Percentiles rank a stretch among this genome's conserved stretches.
phyloP scores from a whole-genome alignment of 2,329 filamentous ascomycete genomes.

The Helicocarpus griseus region DNA sequence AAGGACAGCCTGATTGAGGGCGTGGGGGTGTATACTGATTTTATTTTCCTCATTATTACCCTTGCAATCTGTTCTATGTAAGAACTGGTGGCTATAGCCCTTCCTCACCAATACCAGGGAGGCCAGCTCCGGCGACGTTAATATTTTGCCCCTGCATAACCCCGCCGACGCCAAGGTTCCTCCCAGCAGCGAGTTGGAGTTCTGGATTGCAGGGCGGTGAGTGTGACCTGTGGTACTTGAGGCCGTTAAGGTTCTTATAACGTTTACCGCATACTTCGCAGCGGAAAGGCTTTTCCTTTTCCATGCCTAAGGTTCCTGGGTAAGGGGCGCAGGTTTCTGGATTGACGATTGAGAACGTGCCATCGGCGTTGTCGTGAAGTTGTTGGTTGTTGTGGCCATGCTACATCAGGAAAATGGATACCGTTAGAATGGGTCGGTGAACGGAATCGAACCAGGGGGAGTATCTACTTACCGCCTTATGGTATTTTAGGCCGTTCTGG shows the following conservation, averaged over 20 bases:
- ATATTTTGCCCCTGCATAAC: constrained; percentile 39
- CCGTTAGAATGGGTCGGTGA: constrained; percentile 5
- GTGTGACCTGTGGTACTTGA: constrained; percentile 88
- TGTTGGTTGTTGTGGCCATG: constrained; percentile 97
- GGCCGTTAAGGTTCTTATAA: constrained; percentile 96
- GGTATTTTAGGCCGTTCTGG: constrained; percentile 94
- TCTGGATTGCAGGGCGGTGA: constrained; percentile 87
- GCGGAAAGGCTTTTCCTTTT: constrained; percentile 98
- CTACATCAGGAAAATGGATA: constrained; percentile 20
- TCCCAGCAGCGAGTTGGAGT: constrained; percentile 46
- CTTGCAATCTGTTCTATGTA: too few species aligned
- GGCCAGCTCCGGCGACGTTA: constrained; percentile 39
- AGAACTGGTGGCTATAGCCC: constrained; percentile 17
- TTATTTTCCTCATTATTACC: too few species aligned
- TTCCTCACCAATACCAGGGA: constrained; percentile 38
- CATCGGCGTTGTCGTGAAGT: constrained; percentile 90
- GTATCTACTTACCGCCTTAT: constrained; percentile 51
- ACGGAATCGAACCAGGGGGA: constrained; percentile 4
- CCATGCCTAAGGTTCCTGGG: constrained; percentile 95
- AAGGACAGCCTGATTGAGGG: too few species aligned
- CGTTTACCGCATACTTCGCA: constrained; percentile 96
- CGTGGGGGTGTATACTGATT: too few species aligned
- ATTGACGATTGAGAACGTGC: constrained; percentile 96
- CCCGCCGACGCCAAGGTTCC: constrained; percentile 30
- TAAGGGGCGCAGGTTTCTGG: constrained; percentile 90